Evolutionary conservation across 2,329 filamentous ascomycete species (phyloP).

Genomic region (Raffaelea ambrosiae): DNA sequence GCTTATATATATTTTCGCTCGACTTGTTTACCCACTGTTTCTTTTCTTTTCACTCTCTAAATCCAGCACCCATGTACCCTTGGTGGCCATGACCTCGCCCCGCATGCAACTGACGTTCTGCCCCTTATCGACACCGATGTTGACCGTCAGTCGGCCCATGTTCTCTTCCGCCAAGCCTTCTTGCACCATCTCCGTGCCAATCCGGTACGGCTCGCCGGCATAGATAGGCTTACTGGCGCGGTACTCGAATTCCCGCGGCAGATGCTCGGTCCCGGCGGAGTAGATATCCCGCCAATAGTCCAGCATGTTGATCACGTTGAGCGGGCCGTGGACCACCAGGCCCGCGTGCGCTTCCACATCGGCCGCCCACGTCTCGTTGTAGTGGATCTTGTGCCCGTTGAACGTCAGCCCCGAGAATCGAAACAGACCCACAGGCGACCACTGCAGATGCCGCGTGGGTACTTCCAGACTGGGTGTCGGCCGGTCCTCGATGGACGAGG

Average conservation of each 20-base stretch:
- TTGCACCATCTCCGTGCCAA: not conserved
- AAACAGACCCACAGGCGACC: conserved; percentile 53
- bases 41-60: no score
- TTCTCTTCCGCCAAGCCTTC: no score
- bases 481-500: not conserved
- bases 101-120: no score
- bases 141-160: no score
- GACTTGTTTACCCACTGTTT: no score
- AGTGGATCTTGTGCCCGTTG: conserved; percentile 81
- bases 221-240: not conserved
- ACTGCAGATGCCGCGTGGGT: conserved; percentile 12
- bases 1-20: no score
- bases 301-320: conserved; percentile 66
- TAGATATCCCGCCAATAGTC: conserved; percentile 51
- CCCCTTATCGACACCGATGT: no score
- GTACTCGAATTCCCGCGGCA: not conserved
- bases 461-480: not conserved
- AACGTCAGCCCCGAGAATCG: conserved; percentile 78
- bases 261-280: conserved; percentile 12
- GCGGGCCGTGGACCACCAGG: conserved; percentile 70
- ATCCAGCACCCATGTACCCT: no score
- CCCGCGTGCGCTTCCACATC: conserved; percentile 61
- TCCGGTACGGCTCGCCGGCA: not conserved
- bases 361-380: conserved; percentile 59
- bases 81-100: no score